Percentiles rank a stretch among this genome's conserved stretches.
These are phyloP conservation scores for Asparagopsis taxiformis DNA, from an alignment of 31 red algal species.

Conservation along the genomic window DNA sequence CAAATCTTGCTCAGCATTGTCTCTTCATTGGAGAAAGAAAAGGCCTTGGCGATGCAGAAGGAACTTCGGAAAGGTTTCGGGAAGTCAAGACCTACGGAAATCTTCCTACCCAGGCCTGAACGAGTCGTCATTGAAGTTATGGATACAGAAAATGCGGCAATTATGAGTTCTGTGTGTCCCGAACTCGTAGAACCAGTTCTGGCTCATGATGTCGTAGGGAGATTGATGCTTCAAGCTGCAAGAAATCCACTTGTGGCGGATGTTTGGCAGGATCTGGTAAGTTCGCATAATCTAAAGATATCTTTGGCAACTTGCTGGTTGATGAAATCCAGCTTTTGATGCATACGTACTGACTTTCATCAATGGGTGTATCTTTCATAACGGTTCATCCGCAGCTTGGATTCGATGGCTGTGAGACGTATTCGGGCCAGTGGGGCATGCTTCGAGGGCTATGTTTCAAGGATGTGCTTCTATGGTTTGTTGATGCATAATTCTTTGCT, in stretches of 20 bases:
- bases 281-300: constrained; percentile 11
- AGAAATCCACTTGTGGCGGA: constrained; percentile 65
- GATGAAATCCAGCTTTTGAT: too few species aligned
- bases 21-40: constrained; percentile 53
- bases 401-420: constrained; percentile 73
- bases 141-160: constrained; percentile 70
- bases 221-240: constrained; percentile 64
- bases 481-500: too few species aligned
- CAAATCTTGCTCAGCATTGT: constrained; percentile 71
- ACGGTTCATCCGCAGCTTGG: constrained; percentile 52
- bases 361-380: too few species aligned
- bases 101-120: constrained; percentile 32
- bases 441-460: constrained; percentile 53
- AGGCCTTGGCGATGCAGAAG: constrained; percentile 13
- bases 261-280: constrained; percentile 76
- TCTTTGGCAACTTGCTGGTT: too few species aligned
- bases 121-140: constrained; percentile 75
- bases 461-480: constrained; percentile 68
- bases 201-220: constrained; percentile 72
- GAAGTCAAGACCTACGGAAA: background rate
- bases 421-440: constrained; percentile 70
- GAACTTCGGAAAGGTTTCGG: constrained; percentile 4
- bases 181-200: constrained; percentile 72
- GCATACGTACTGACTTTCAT: too few species aligned
- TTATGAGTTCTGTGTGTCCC: constrained; percentile 68